phyloP scores from a whole-genome alignment of 164 flowering plant genomes.

The Aristolochia contorta region DNA sequence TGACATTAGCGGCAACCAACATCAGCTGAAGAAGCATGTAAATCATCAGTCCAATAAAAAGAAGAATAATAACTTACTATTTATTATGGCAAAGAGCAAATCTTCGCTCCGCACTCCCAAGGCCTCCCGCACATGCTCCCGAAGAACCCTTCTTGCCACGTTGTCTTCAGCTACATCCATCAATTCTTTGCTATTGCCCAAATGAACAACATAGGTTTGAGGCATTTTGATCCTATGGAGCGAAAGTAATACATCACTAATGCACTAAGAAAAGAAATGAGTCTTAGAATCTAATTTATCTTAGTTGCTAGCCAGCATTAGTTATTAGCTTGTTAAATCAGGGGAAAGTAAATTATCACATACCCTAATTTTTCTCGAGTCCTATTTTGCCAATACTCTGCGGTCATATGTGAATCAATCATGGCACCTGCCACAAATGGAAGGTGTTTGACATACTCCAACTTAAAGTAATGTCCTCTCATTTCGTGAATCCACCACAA shows the following conservation, averaged over 20 bases:
- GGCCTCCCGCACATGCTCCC: conserved; percentile 88
- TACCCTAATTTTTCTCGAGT: conserved; percentile 76
- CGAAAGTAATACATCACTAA: neutral
- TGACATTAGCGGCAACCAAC: too few relatives aligned
- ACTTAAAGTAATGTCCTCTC: conserved; percentile 93
- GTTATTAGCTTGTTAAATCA: neutral
- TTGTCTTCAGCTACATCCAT: conserved; percentile 90
- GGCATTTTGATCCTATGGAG: conserved; percentile 81
- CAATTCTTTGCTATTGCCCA: conserved; percentile 93
- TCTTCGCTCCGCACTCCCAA: conserved; percentile 86
- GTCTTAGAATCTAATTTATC: neutral
- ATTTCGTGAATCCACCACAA: conserved; percentile 99
- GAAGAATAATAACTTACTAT: conserved; percentile 44
- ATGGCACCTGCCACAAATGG: conserved; percentile 95
- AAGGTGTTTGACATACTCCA: conserved; percentile 90
- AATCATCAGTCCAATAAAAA: neutral
- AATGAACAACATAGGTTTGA: conserved; percentile 86
- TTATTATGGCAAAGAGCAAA: conserved; percentile 80
- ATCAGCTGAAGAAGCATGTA: too few relatives aligned
- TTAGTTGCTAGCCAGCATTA: neutral
- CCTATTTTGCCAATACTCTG: conserved; percentile 89
- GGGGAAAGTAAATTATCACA: neutral
- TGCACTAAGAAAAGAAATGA: neutral
- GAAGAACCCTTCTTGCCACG: conserved; percentile 79
- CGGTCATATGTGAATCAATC: conserved; percentile 93